Conservation (phyloP, 192 early-diverging fungal species). For the Lobosporangium transversale region DNA sequence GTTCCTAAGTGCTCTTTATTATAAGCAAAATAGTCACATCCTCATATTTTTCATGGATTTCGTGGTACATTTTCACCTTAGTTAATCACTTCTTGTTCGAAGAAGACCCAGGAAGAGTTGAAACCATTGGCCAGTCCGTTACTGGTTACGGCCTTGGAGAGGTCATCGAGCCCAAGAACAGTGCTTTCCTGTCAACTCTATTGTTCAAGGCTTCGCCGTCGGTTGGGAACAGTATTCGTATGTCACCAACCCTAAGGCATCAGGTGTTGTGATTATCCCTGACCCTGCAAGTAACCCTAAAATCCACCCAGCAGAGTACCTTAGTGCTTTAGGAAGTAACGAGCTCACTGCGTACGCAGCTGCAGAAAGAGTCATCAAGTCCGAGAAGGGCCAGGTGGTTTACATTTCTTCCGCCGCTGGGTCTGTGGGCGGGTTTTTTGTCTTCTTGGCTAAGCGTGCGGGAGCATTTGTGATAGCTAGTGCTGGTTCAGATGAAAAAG, state of each 20-base stretch:
- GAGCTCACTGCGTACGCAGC: slow-evolving; percentile 50
- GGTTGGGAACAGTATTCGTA: slow-evolving; percentile 68
- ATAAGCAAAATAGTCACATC: neutral
- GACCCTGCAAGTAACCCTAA: slow-evolving; percentile 50
- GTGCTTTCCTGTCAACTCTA: slow-evolving; percentile 64
- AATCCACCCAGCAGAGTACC: slow-evolving; percentile 64
- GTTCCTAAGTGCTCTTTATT: neutral
- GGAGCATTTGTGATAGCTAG: slow-evolving; percentile 85
- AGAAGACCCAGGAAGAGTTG: too few relatives aligned
- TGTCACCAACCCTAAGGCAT: slow-evolving; percentile 44
- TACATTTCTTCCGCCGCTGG: slow-evolving; percentile 86
- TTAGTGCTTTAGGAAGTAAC: slow-evolving; percentile 82
- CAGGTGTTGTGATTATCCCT: slow-evolving; percentile 51
- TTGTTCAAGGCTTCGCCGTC: slow-evolving; percentile 59
- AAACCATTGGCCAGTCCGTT: slow-evolving; percentile 73
- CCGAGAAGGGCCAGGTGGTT: slow-evolving; percentile 82
- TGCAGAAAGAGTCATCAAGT: slow-evolving; percentile 69
- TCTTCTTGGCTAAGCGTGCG: slow-evolving; percentile 77
- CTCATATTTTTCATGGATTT: too few relatives aligned
- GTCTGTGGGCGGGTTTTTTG: slow-evolving; percentile 49
- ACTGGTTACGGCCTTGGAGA: slow-evolving; percentile 66
- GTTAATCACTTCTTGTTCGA: too few relatives aligned
- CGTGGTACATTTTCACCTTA: too few relatives aligned
- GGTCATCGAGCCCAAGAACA: slow-evolving; percentile 71
- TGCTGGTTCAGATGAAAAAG: slow-evolving; percentile 86